Evolutionary conservation across 768 basidiomycete species (phyloP), one percentile per base, ranked within the genome.

Genomic region (Sistotremastrum suecicum): DNA sequence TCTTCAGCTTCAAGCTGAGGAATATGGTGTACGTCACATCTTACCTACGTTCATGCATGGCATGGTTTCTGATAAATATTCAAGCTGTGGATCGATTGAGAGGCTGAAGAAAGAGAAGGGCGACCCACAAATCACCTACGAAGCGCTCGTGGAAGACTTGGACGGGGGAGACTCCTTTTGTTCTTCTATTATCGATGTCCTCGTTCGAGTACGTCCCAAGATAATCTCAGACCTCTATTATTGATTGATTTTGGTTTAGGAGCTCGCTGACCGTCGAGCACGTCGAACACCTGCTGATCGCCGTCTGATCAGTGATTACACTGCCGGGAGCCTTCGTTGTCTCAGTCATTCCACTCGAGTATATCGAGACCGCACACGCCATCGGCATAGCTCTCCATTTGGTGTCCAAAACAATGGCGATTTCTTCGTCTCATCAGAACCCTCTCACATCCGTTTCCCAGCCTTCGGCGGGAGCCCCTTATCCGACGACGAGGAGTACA

Each of bases 121-220:
- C 34, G 79, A 81, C 54, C 71, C 79, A 3, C 62, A 64, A 37
- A 84, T 87, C 50, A 77, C 67, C 45, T 87, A 83, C 56, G 79
- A 86, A 59, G 61, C 71, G 31, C 86, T 88, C 51, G 80, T 86
- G 12, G 73, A 79, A 52, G 81, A 84, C 31, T 65, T 88, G 42
- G 83, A 87, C 56, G 71, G 71, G 28, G 84, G 83, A 10, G 85
- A 88, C 58, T 78, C 82, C 1, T 87, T 88, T 60, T 86, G 84
- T 0, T 74, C 83, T 4, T 72, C 80, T 0, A 58, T 88, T 42
- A 63, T 86, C 48, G 84, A 87, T 49, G 72, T 83, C 41, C 68
- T 88, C 39, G 85, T 87, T 56, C 83, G 81, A 65, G 85, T 87
- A 55, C 59, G 74, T 57, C 30, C 3, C 36, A 38, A 8, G 20